Evolutionary conservation across 768 basidiomycete genomes (phyloP), one percentile per base, ranked within the genome.

Genomic region (Tylopilus plumbeoviolaceoides): DNA sequence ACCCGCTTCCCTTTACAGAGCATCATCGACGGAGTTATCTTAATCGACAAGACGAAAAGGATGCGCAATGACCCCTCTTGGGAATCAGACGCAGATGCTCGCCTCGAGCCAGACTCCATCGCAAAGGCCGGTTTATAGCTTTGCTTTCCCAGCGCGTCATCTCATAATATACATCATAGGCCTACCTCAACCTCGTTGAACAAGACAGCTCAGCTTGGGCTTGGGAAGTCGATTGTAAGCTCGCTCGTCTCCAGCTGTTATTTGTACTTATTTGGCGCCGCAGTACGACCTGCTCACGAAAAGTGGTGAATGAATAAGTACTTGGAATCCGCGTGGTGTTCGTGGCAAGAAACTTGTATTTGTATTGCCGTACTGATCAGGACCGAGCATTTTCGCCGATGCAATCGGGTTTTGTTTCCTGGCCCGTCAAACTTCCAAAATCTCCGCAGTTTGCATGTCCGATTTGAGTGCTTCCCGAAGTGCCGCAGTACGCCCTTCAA

Each of bases 181-280:
- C 83, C 1, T 88, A 89, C 60, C 69, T 86, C 31, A 80, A 79
- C 62, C 79, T 91, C 18, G 78, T 73, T 7, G 78, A 81, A 47
- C 89, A 89, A 69, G 84, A 87, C 48, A 76, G 80, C 27, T 85
- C 85, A 38, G 78, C 84, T 7, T 87, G 80, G 84, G 84, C 85
- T 9, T 91, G 87, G 86, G 88, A 90, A 63, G 74, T 91, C 27
- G 88, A 90, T 57, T 72, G 87, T 89, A 62, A 73, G 86, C 71
- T 3, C 46, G 18, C 21, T 41, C 5, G 17, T 15, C 8, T 41
- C 2, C 42, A 35, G 12, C 18, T 7, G 2, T 23, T 30, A 45
- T 35, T 25, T 12, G 6, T 30, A 12, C 31, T 49, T 1, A 47
- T 46, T 6, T 23, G 25, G 21, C 20, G 21, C 8, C 2, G 1